Evolutionary conservation across 2,329 filamentous ascomycete species (phyloP), one percentile per base, ranked within the genome.

Genomic region (Colletotrichum euphorbiae): DNA sequence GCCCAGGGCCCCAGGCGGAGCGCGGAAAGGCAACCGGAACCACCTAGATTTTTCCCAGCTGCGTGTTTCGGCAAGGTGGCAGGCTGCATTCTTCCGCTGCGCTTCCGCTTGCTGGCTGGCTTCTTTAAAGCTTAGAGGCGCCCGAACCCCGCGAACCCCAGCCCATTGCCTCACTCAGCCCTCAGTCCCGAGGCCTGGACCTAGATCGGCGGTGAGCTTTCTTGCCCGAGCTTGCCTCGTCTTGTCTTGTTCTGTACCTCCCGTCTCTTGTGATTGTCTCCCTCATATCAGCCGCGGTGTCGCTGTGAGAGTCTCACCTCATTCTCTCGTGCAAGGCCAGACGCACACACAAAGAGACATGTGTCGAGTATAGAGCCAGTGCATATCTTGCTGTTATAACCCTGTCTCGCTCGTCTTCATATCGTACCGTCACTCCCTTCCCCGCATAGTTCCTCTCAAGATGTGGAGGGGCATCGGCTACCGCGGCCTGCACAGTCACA

Each of bases 391-490:
- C 60, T 55, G 45, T 51, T 45, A 38, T 45, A 38, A 21, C 28
- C 2, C 43, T 52, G 15, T 40, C 51, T 56, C 51, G 24, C 43
- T n/a, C 43, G 28, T 9, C 33, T 43, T 64, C 15, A 42, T 43
- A 60, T 36, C 19, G n/a, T 28, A 24, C 19, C 24, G 19, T 13
- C 31, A 28, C 36, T 51, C 33, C 45, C 24, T 13, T 58, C 33
- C 36, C 43, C 21, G 21, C 48, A 42, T 31, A 60, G 40, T 19
- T 63, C 50, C 19, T 28, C n/a, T 28, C 38, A 60, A 55, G 17
- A 71, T 71, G 67, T 71, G 69, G 69, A 70, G 67, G 69, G 67
- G 69, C 42, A 59, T 63, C 43, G 62, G 69, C 58, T 71, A 71
- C 62, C 67, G 69, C 67, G 69, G 69, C 52, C 58, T 69, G 45